These are phyloP conservation scores for Wickerhamiella azyma DNA, from an alignment of 805 yeast genomes.

Conservation along the genomic window DNA sequence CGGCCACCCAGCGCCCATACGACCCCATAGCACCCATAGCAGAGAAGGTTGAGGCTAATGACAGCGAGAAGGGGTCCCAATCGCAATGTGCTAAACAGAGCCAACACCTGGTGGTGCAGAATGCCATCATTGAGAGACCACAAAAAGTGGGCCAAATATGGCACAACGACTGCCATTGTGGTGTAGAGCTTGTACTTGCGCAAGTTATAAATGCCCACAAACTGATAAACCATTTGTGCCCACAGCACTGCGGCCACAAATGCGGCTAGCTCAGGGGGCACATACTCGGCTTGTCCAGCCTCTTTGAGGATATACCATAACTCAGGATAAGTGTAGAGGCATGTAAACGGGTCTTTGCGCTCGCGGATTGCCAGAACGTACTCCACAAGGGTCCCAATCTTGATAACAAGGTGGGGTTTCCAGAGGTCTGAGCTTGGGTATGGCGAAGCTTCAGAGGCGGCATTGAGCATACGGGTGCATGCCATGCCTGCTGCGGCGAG, in stretches of 20 bases:
- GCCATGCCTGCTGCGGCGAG: neutral
- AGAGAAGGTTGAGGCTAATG: neutral
- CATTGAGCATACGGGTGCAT: neutral
- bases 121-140: neutral
- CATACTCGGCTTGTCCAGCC: neutral
- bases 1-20: constrained; percentile 6
- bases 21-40: constrained; percentile 6
- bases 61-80: neutral
- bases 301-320: too few species aligned
- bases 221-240: neutral
- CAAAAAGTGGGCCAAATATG: neutral
- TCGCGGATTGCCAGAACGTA: neutral
- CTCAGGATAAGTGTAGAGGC: neutral
- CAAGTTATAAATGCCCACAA: neutral
- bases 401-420: neutral
- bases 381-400: neutral
- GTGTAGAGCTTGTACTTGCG: neutral
- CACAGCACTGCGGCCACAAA: neutral
- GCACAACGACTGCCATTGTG: neutral
- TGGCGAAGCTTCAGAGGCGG: neutral
- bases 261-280: neutral
- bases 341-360: neutral
- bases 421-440: neutral
- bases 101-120: neutral
- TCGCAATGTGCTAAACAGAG: neutral